These are phyloP conservation scores for Mycena galopus DNA, from an alignment of 768 basidiomycete genomes.

Conservation along the genomic window DNA sequence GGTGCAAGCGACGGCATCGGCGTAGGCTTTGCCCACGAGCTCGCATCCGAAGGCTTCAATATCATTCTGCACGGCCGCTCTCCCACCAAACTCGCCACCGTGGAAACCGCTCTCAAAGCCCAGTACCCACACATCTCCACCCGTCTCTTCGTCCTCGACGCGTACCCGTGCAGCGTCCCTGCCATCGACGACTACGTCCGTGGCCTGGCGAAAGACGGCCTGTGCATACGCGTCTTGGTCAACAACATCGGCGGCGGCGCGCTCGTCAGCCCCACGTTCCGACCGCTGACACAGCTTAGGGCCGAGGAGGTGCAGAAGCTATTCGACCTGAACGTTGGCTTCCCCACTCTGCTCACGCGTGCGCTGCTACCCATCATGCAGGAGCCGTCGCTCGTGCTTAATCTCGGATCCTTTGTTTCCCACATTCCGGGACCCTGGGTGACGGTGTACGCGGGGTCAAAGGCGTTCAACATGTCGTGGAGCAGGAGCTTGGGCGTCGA, in stretches of 20 bases:
- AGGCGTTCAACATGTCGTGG: slow-evolving; percentile 11
- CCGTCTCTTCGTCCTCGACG: slow-evolving; percentile 7
- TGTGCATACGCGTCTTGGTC: slow-evolving; percentile 11
- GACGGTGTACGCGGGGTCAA: slow-evolving; percentile 11
- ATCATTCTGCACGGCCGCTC: slow-evolving; percentile 18
- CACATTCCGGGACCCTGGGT: not conserved
- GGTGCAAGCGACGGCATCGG: slow-evolving; percentile 26
- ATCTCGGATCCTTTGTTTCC: slow-evolving; percentile 15
- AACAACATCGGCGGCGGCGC: slow-evolving; percentile 24
- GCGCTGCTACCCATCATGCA: slow-evolving; percentile 10
- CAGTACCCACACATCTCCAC: not conserved
- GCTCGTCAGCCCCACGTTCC: slow-evolving; percentile 1
- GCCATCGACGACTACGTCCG: not conserved
- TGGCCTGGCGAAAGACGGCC: not conserved
- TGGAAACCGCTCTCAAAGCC: not conserved
- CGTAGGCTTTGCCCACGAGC: slow-evolving; percentile 16
- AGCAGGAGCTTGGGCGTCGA: slow-evolving; percentile 1
- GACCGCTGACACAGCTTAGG: not conserved
- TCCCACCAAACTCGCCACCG: slow-evolving; percentile 6
- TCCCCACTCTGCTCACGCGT: slow-evolving; percentile 10
- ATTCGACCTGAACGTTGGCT: slow-evolving; percentile 19
- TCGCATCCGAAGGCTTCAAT: slow-evolving; percentile 15
- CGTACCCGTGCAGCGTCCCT: not conserved
- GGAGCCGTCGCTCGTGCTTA: slow-evolving; percentile 7
- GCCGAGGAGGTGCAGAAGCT: not conserved